A percentile compares a stretch with the other conserved stretches of the same genome.
These are phyloP conservation scores for Rhizopogon roseolus DNA, from an alignment of 768 basidiomycete genomes.

Conservation along the genomic window DNA sequence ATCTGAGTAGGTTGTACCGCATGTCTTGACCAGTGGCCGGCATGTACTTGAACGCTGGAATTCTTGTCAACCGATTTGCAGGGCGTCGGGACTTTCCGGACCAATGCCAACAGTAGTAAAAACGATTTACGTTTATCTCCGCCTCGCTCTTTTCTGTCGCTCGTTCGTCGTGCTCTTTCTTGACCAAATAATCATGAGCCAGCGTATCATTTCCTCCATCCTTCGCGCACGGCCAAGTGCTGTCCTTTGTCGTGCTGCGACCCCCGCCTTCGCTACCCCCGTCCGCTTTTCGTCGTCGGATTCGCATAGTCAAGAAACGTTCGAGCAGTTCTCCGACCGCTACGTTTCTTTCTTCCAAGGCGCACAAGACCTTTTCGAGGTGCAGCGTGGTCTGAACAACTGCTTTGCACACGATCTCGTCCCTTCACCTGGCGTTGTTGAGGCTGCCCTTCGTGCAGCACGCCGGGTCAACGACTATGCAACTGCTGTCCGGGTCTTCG, in stretches of 20 bases:
- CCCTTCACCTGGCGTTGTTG: conserved; percentile 76
- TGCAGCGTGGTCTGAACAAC: conserved; percentile 98
- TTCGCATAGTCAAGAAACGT: conserved; percentile 84
- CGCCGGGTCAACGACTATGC: conserved; percentile 95
- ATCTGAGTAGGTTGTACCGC: too few relatives aligned
- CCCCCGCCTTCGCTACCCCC: conserved; percentile 37
- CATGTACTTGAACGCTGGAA: too few relatives aligned
- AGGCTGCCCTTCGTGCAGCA: conserved; percentile 83
- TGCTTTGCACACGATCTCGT: conserved; percentile 99
- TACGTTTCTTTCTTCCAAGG: conserved; percentile 92
- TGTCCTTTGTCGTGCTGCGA: conserved; percentile 32
- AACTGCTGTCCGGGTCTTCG: conserved; percentile 93
- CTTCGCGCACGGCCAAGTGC: conserved; percentile 56
- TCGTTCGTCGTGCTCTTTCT: background rate
- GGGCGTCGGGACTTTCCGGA: too few relatives aligned
- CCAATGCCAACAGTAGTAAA: conserved; percentile 1
- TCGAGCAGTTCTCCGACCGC: conserved; percentile 90
- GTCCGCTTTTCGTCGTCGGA: conserved; percentile 37
- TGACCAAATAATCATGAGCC: conserved; percentile 41
- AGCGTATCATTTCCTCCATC: conserved; percentile 55
- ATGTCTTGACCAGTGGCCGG: too few relatives aligned
- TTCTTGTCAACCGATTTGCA: too few relatives aligned
- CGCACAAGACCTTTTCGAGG: conserved; percentile 95
- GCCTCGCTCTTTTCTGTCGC: background rate
- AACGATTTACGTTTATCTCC: background rate